phyloP scores from a whole-genome alignment of 2,329 filamentous ascomycete species.

The Xylariaceae sp. region DNA sequence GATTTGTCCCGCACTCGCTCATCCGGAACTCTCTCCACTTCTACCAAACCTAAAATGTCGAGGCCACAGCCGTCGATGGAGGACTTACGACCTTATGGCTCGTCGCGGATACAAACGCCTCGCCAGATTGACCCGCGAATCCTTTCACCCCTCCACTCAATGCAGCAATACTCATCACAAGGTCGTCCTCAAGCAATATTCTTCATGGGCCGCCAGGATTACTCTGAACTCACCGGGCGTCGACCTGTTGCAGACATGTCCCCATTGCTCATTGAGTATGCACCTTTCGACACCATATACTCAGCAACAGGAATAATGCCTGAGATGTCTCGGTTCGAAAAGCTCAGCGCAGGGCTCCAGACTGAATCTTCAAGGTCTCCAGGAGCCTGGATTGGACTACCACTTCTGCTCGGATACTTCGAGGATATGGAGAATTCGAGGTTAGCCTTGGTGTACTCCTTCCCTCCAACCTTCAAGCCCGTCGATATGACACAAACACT shows the following conservation, averaged over 20 bases:
- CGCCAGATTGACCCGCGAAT: slow-evolving; percentile 54
- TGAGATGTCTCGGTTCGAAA: slow-evolving; percentile 62
- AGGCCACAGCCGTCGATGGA: slow-evolving; percentile 39
- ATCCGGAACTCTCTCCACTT: slow-evolving; percentile 36
- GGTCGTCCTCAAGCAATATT: slow-evolving; percentile 43
- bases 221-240: slow-evolving; percentile 43
- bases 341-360: slow-evolving; percentile 55
- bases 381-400: slow-evolving; percentile 58
- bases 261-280: slow-evolving; percentile 69
- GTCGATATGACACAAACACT: slow-evolving; percentile 48
- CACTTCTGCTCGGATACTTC: slow-evolving; percentile 64
- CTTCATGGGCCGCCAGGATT: slow-evolving; percentile 50
- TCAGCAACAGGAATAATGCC: slow-evolving; percentile 60
- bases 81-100: slow-evolving; percentile 51
- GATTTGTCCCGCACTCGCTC: slow-evolving; percentile 67
- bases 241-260: slow-evolving; percentile 43
- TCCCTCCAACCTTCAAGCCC: slow-evolving; percentile 62
- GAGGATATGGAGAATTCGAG: slow-evolving; percentile 68
- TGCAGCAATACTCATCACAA: slow-evolving; percentile 38
- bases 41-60: slow-evolving; percentile 31
- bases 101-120: slow-evolving; percentile 58
- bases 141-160: slow-evolving; percentile 45
- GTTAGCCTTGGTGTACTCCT: slow-evolving; percentile 70
- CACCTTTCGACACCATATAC: slow-evolving; percentile 59
- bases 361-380: slow-evolving; percentile 48